Evolutionary conservation across 768 basidiomycete species (phyloP), one percentile per base, ranked within the genome.

Genomic region (Zangia roseola): DNA sequence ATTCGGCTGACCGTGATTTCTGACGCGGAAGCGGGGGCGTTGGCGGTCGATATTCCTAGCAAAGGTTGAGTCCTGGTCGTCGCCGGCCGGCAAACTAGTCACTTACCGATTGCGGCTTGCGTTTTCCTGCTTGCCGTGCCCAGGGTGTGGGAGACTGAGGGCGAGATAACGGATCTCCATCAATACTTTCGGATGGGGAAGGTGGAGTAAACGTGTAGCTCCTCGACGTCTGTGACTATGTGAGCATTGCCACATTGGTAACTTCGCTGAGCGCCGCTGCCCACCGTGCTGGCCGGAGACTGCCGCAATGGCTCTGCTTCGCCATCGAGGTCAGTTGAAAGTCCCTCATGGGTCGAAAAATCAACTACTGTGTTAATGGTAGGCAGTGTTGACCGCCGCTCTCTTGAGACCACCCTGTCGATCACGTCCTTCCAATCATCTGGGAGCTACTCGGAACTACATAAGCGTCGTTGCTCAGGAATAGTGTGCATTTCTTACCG

Each of bases 21-120:
- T 69, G 71, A 38, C 68, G 64, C 28, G 71, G 73, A 21, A 80
- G 63, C 23, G 81, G 81, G 3, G 81, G 81, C 1, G 81, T 82
- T 5, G 81, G 81, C 37, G 81, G 79, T n/a, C 81, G 74, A 60
- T 79, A 82, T 28, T 71, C 63, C 81, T 81, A 46, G 5, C 41
- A 14, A 58, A 34, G 26, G 35, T 39, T 47, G 43, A 52, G 47
- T 43, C 17, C 25, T 23, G 12, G 40, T 40, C 14, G 17, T 25
- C n/a, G 41, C 44, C 41, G 30, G 43, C 39, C 30, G 17, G 10
- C 2, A 6, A 31, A 44, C 35, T 24, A 19, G 23, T 39, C 41
- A 50, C 67, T 51, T 50, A 69, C 69, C 7, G 45, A 52, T 44
- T 61, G 67, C 37, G 53, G 49, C 43, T 55, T 67, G 54, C 60